A percentile compares a stretch with the other conserved stretches of the same genome.
Evolutionary conservation across 2,329 filamentous ascomycete genomes (phyloP).

Genomic region (Graphilbum ipis-grandicollis): DNA sequence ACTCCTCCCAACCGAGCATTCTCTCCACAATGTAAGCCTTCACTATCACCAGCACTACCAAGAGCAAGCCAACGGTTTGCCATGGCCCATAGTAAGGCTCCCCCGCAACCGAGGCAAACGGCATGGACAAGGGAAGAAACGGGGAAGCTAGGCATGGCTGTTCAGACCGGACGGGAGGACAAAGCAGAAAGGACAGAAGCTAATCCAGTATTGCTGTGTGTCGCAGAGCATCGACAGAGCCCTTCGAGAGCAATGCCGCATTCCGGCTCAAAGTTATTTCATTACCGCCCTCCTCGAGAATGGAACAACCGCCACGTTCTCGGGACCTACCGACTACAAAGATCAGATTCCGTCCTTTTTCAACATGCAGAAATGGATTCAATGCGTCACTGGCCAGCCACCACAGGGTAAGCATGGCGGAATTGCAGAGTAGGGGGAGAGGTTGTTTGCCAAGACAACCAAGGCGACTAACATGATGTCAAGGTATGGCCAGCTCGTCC

Average conservation of each 20-base stretch:
- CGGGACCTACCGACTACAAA: slow-evolving; percentile 23
- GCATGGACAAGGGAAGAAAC: background rate
- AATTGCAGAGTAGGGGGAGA: background rate
- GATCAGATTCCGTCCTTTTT: slow-evolving; percentile 27
- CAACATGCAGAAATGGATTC: slow-evolving; percentile 21
- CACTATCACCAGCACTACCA: too few relatives aligned
- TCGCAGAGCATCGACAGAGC: slow-evolving; percentile 25
- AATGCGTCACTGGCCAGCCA: slow-evolving; percentile 17
- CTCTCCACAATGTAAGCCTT: slow-evolving; percentile 5
- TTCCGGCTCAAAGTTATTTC: slow-evolving; percentile 33
- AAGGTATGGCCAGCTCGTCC: background rate
- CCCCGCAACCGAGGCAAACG: background rate
- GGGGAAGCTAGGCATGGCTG: background rate
- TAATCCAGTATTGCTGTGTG: background rate
- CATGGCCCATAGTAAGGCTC: slow-evolving; percentile 11
- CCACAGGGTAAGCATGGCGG: slow-evolving; percentile 16
- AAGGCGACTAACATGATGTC: too few relatives aligned
- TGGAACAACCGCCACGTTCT: slow-evolving; percentile 26
- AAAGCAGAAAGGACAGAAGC: background rate
- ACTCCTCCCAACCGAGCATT: slow-evolving; percentile 5
- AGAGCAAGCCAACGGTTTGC: slow-evolving; percentile 5
- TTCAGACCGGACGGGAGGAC: slow-evolving; percentile 4
- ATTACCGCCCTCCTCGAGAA: slow-evolving; percentile 32
- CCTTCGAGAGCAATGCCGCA: slow-evolving; percentile 32
- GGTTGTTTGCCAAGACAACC: too few relatives aligned